These are phyloP conservation scores for Zygosaccharomyces bailii DNA, from an alignment of 805 yeast species.

Conservation along the genomic window DNA sequence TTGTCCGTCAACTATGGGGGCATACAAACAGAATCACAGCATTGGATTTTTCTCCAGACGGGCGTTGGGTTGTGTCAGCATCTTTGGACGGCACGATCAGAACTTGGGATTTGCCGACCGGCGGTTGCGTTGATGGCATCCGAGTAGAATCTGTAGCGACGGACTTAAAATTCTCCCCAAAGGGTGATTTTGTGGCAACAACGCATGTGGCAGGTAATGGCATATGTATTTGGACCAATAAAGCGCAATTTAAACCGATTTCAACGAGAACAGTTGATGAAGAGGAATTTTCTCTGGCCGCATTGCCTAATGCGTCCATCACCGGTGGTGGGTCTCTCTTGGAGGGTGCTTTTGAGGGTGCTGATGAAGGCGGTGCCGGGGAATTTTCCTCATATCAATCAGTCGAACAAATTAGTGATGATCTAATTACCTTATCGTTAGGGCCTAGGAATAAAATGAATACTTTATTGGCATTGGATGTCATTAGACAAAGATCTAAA, in stretches of 20 bases:
- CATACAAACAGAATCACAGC: conserved; percentile 85
- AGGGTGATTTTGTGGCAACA: conserved; percentile 88
- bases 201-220: conserved; percentile 90
- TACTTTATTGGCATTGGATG: conserved; percentile 76
- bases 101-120: conserved; percentile 97
- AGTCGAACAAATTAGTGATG: conserved; percentile 57
- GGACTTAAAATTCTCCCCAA: conserved; percentile 71
- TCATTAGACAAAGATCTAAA: conserved; percentile 80
- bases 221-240: conserved; percentile 86
- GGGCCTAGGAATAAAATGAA: conserved; percentile 77
- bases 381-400: conserved; percentile 44
- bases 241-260: conserved; percentile 75
- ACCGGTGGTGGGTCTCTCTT: conserved; percentile 67
- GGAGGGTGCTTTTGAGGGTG: conserved; percentile 69
- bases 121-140: conserved; percentile 93
- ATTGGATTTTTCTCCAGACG: conserved; percentile 89
- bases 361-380: conserved; percentile 34
- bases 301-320: conserved; percentile 75
- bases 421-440: conserved; percentile 67
- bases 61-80: conserved; percentile 87
- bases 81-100: conserved; percentile 83
- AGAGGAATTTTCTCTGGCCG: conserved; percentile 59
- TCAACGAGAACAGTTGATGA: conserved; percentile 75
- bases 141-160: conserved; percentile 77
- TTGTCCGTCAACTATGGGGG: conserved; percentile 85